A percentile compares a stretch with the other conserved stretches of the same genome.
These are phyloP conservation scores for Volvariella surrecta DNA, from an alignment of 1,284 basidiomycete species.

Conservation along the genomic window DNA sequence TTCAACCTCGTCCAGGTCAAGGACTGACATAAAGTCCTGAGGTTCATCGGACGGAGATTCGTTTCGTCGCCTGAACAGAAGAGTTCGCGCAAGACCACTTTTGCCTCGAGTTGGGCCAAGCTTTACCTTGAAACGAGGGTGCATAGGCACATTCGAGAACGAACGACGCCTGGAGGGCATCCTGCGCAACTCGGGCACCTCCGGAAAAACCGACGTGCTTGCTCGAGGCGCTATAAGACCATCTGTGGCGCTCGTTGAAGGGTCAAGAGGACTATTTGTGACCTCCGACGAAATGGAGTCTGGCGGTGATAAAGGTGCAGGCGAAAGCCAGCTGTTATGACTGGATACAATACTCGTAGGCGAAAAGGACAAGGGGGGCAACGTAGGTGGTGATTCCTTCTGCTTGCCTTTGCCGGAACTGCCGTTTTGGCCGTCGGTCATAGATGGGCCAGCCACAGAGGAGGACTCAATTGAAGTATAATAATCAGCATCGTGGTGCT, in stretches of 20 bases:
- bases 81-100: constrained; percentile 45
- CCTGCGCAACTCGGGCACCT: constrained; percentile 6
- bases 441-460: neutral
- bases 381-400: constrained; percentile 47
- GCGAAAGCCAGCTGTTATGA: constrained; percentile 30
- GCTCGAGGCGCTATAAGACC: neutral
- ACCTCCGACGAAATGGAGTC: constrained; percentile 49
- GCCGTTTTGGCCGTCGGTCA: neutral
- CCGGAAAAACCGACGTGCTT: constrained; percentile 8
- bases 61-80: constrained; percentile 31
- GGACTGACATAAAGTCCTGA: neutral
- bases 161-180: constrained; percentile 44
- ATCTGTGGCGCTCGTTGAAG: no score
- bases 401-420: constrained; percentile 44
- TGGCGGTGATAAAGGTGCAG: constrained; percentile 25
- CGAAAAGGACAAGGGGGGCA: constrained; percentile 56
- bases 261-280: neutral
- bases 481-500: neutral
- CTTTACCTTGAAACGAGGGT: constrained; percentile 37
- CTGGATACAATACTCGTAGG: constrained; percentile 39
- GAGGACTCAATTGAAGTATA: neutral
- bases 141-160: constrained; percentile 43
- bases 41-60: neutral
- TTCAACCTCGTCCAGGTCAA: neutral
- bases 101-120: constrained; percentile 32